Base-by-base conservation (phyloP, 2,329 filamentous ascomycete species). In the Xylariaceae sp. region DNA sequence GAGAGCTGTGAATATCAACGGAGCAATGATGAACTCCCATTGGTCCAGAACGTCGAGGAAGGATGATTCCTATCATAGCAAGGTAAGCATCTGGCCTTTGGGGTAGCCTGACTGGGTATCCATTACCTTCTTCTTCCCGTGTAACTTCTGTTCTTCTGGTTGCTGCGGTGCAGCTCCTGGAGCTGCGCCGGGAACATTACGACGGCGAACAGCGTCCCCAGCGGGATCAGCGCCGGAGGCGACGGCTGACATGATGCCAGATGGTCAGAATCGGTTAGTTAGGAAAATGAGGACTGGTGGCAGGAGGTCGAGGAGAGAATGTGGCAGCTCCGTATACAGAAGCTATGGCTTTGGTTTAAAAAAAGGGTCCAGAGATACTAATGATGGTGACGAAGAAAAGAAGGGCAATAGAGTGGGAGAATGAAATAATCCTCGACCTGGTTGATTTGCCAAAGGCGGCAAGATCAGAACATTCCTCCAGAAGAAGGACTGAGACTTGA, bases 11-110 rank as follows among this genome's bases (percentile, higher is more conserved):
- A 83, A 79, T 59, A 84, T 59, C 55, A 83, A 60, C 41, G 81
- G 76, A 49, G 77, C 74, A 59, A 81, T 72, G 57, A 83, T 57
- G 60, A 74, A 70, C 62, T 86, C 74, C 76, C 80, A 78, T 65
- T 82, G 69, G 55, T 75, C 71, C 51, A 89, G 74, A 54, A 77
- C 71, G 42, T 83, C 63, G 53, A 87, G 65, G 49, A 86, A 62
- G 18, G 78, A 78, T 52, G 78, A 72, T 51, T 73, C 63, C 65
- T 76, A 45, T 4, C 39, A 46, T 26, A 26, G 22, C 6, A 26
- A 6, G 6, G 22, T 26, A 26, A 26, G 22, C 22, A 26, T 26
- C 11, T 11, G 22, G 22, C 22, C 11, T 11, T 11, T 11, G 6
- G 22, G 6, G 11, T 6, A 26, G 16, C 30, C 15, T 32, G 6